Evolutionary conservation across 2,329 filamentous ascomycete species (phyloP).

Genomic region (Emericellopsis atlantica): DNA sequence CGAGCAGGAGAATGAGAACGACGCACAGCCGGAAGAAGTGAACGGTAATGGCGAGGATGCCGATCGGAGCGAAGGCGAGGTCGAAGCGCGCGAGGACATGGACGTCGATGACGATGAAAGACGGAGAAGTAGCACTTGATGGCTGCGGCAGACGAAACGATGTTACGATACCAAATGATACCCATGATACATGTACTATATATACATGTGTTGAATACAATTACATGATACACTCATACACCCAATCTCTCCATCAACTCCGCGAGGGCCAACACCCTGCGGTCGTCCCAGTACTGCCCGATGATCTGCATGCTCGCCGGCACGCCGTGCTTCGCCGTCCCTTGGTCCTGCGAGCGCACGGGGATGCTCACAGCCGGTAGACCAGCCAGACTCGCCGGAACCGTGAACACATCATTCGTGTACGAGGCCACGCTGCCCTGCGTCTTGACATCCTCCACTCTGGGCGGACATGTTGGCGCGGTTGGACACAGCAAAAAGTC

Average conservation of each 20-base stretch:
- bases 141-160: background rate
- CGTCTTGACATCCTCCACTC: slow-evolving; percentile 40
- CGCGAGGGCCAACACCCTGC: slow-evolving; percentile 46
- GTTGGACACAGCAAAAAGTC: slow-evolving; percentile 86
- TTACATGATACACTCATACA: slow-evolving; percentile 1
- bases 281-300: slow-evolving; percentile 71
- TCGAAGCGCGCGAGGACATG: slow-evolving; percentile 21
- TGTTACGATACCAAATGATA: background rate
- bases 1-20: slow-evolving; percentile 42
- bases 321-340: slow-evolving; percentile 13
- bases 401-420: slow-evolving; percentile 90
- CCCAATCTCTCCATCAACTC: slow-evolving; percentile 24
- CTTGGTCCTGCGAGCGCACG: too few species aligned
- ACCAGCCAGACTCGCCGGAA: slow-evolving; percentile 85
- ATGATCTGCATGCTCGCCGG: slow-evolving; percentile 58
- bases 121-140: background rate
- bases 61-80: slow-evolving; percentile 4
- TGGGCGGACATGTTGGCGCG: slow-evolving; percentile 63
- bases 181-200: background rate
- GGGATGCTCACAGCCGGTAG: slow-evolving; percentile 82
- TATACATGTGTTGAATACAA: slow-evolving; percentile 4
- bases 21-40: slow-evolving; percentile 18
- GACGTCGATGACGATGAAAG: slow-evolving; percentile 20
- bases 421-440: slow-evolving; percentile 61
- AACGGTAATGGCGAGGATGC: slow-evolving; percentile 9